Conservation (phyloP, 192 early-diverging fungal genomes). For the Podila epicladia region DNA sequence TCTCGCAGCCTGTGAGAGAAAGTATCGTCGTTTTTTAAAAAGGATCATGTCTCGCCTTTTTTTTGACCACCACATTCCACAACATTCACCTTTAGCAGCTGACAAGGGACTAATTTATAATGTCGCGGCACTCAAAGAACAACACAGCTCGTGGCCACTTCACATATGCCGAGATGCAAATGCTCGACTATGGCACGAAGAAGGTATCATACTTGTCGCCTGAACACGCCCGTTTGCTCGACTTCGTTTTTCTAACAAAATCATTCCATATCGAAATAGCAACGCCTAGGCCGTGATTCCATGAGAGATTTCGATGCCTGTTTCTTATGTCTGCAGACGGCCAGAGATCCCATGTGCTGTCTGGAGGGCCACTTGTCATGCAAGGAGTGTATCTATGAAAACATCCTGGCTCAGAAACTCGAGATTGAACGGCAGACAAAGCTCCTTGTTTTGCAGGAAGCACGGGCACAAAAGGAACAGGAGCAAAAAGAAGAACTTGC, state of each 20-base stretch:
- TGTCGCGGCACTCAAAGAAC: conserved; percentile 93
- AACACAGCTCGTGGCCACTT: conserved; percentile 92
- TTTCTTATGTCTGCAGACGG: conserved; percentile 84
- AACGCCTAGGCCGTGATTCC: conserved; percentile 85
- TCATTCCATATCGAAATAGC: conserved; percentile 45
- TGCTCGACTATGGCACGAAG: conserved; percentile 92
- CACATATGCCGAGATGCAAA: conserved; percentile 88
- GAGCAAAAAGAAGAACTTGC: conserved; percentile 55
- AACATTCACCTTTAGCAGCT: not conserved
- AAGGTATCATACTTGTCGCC: conserved; percentile 55
- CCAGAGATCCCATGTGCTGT: conserved; percentile 77
- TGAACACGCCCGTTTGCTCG: not conserved
- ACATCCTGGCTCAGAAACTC: conserved; percentile 86
- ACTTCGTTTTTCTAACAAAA: not conserved
- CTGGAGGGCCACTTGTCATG: conserved; percentile 87
- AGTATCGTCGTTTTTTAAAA: no score
- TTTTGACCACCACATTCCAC: not conserved
- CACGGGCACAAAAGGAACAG: conserved; percentile 55
- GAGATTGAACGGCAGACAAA: conserved; percentile 69
- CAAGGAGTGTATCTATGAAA: conserved; percentile 88
- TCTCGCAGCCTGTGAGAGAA: no score
- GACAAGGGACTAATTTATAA: conserved; percentile 28
- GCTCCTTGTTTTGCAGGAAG: conserved; percentile 55
- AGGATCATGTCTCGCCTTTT: not conserved
- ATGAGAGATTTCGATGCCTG: conserved; percentile 89